phyloP scores from a whole-genome alignment of 495 filamentous ascomycete genomes.

The Penicillium canariense region DNA sequence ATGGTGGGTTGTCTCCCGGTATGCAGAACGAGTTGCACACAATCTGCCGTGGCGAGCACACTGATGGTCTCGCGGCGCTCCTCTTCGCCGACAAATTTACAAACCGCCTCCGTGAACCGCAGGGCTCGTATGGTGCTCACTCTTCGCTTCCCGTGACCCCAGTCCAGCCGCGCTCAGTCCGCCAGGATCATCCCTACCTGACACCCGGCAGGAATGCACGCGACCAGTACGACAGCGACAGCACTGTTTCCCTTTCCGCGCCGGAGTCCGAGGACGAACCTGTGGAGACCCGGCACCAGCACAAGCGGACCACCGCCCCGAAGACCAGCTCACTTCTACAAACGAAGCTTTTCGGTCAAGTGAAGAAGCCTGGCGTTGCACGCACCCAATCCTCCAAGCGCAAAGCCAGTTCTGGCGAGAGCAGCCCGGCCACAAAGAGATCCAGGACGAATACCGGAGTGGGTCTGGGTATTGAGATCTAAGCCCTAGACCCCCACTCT shows the following conservation, averaged over 20 bases:
- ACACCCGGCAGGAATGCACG: constrained; percentile 56
- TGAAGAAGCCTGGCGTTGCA: constrained; percentile 56
- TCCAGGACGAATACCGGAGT: constrained; percentile 52
- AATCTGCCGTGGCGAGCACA: constrained; percentile 39
- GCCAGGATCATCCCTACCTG: constrained; percentile 50
- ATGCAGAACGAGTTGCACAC: constrained; percentile 47
- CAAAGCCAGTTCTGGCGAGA: constrained; percentile 50
- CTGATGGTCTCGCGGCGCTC: constrained; percentile 69
- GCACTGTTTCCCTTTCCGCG: constrained; percentile 73
- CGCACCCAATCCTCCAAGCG: constrained; percentile 51
- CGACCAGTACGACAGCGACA: constrained; percentile 68
- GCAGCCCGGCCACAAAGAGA: constrained; percentile 56
- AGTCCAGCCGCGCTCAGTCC: constrained; percentile 40
- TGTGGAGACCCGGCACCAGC: constrained; percentile 7
- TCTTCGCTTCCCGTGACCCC: constrained; percentile 83
- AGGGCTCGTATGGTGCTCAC: constrained; percentile 15
- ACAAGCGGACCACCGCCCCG: constrained; percentile 28
- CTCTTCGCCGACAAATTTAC: constrained; percentile 71
- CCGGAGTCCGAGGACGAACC: constrained; percentile 63
- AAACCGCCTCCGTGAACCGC: constrained; percentile 48
- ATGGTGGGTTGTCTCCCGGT: constrained; percentile 46
- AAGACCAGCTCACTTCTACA: constrained; percentile 52
- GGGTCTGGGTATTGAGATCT: constrained; percentile 62
- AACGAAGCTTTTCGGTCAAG: constrained; percentile 65
- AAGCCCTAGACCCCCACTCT: constrained; percentile 20